These are phyloP conservation scores for Cryptococcus wingfieldii DNA, from an alignment of 1,284 basidiomycete genomes.

Conservation along the genomic window DNA sequence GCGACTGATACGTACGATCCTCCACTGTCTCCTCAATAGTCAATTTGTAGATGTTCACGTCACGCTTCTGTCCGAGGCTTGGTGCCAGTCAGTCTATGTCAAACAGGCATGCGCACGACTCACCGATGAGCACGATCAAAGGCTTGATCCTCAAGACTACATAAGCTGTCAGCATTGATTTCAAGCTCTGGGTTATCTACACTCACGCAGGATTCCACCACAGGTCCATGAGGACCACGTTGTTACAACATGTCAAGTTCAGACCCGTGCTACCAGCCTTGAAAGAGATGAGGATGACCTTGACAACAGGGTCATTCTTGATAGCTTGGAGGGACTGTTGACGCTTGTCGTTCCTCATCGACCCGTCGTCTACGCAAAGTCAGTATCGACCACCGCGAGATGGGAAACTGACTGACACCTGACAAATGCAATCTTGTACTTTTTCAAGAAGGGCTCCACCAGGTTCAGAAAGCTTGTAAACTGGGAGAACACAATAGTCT, in stretches of 20 bases:
- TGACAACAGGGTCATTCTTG: constrained; percentile 57
- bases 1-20: constrained; percentile 55
- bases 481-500: constrained; percentile 71
- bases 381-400: neutral
- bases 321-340: constrained; percentile 72
- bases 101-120: neutral
- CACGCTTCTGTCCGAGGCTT: constrained; percentile 72
- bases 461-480: constrained; percentile 89
- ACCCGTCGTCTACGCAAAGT: constrained; percentile 69
- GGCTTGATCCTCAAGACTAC: constrained; percentile 70
- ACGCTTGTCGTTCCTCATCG: constrained; percentile 71
- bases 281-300: constrained; percentile 90
- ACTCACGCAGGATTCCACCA: constrained; percentile 84
- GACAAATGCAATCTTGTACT: constrained; percentile 65
- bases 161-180: neutral
- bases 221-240: constrained; percentile 84
- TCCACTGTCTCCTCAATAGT: constrained; percentile 86
- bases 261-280: constrained; percentile 92
- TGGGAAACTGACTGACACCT: constrained; percentile 63
- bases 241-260: constrained; percentile 90
- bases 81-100: neutral
- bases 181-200: neutral
- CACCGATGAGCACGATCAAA: constrained; percentile 84
- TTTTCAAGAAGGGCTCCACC: constrained; percentile 73
- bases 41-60: constrained; percentile 90